These are phyloP conservation scores for Euphorbia celastroides DNA, from an alignment of 441 rosid species.

Conservation along the genomic window DNA sequence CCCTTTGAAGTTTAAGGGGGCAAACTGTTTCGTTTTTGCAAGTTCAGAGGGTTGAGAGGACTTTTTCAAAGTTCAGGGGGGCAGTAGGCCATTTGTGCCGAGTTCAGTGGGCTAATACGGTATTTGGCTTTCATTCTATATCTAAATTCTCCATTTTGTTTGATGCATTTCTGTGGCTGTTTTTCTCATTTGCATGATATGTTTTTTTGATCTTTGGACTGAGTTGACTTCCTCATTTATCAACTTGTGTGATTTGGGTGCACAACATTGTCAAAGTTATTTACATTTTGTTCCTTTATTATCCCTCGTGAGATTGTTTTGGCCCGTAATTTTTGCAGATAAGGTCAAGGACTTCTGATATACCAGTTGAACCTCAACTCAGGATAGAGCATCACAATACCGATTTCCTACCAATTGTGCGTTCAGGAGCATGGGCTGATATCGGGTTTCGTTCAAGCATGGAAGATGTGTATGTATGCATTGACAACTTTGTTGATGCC, in stretches of 20 bases:
- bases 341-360: slow-evolving; percentile 41
- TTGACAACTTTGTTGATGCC: slow-evolving; percentile 51
- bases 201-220: not conserved
- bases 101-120: too few species aligned
- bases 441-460: slow-evolving; percentile 58
- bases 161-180: not conserved
- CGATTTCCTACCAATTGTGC: slow-evolving; percentile 54
- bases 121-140: too few species aligned
- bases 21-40: too few species aligned
- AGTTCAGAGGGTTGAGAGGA: too few species aligned
- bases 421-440: slow-evolving; percentile 85
- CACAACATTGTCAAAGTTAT: not conserved
- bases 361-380: slow-evolving; percentile 36
- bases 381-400: slow-evolving; percentile 30
- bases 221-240: not conserved
- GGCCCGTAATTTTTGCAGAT: slow-evolving; percentile 43
- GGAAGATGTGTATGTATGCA: slow-evolving; percentile 73
- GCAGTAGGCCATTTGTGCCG: too few species aligned
- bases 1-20: too few species aligned
- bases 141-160: too few species aligned
- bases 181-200: not conserved
- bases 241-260: not conserved
- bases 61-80: too few species aligned
- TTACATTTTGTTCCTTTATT: not conserved
- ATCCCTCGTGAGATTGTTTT: slow-evolving; percentile 15